Evolutionary conservation across 2,329 filamentous ascomycete species (phyloP), one percentile per base, ranked within the genome.

Genomic region (Cladophialophora bantiana): DNA sequence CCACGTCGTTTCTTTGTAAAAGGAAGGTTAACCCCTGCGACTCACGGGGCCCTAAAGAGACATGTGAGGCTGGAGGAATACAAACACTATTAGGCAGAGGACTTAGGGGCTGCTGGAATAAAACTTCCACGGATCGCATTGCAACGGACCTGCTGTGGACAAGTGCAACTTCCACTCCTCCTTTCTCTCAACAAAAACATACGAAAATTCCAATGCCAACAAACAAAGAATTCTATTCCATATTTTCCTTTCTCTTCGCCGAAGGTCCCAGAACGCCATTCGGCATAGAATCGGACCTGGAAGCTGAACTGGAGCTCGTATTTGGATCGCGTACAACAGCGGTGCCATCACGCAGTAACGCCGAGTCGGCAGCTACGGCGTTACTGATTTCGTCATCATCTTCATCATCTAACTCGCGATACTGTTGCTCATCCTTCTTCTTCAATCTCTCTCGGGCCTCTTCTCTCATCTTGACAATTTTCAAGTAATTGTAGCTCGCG

Each of bases 401-500:
- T 13, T 64, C 64, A 40, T 60, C 64, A 4, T 52, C 65, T 18
- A 31, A 42, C 18, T 63, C 67, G 13, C 64, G 62, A 52, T 68
- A 55, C 12, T 45, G 35, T 15, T 70, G 68, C 6, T 72, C 71
- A 32, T 70, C 68, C 42, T 68, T 66, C 59, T 75, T 74, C 35
- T 53, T 67, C 18, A 76, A 60, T 50, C 83, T 80, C 70, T 82
- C 79, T 20, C 79, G 77, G 1, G 93, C 92, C 12, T 97, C 91
- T 62, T 86, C 81, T 55, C 92, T 86, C 95, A 99, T 97, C 79
- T 91, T 92, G 57, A 83, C 85, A 70, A 98, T 92, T 78, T 99
- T 98, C 78, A 98, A 89, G 76, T 92, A 97, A 76, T 99, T 99
- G 80, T 99, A 99, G 13, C 89, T 88, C 4, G 83, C 89, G 70